phyloP scores from a whole-genome alignment of 495 filamentous ascomycete genomes.

The Podospora australis region DNA sequence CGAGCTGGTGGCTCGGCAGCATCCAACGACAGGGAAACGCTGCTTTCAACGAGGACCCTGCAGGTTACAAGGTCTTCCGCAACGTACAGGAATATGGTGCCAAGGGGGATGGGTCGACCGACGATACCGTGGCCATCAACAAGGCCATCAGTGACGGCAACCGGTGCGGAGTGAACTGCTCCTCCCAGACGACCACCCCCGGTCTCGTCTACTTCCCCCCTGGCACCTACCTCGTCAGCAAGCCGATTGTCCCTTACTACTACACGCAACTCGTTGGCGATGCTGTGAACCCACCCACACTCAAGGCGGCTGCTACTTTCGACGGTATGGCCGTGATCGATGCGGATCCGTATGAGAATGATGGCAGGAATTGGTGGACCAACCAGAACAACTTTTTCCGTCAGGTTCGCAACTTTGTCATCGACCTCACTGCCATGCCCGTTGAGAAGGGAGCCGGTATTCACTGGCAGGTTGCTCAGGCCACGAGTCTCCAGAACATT shows the following conservation, averaged over 20 bases:
- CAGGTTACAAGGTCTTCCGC: slow-evolving; percentile 67
- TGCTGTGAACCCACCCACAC: slow-evolving; percentile 56
- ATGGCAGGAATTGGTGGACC: slow-evolving; percentile 59
- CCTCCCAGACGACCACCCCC: slow-evolving; percentile 71
- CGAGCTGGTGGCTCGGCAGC: slow-evolving; percentile 65
- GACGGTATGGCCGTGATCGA: slow-evolving; percentile 86
- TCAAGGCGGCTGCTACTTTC: slow-evolving; percentile 71
- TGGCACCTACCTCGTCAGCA: slow-evolving; percentile 66
- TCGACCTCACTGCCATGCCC: slow-evolving; percentile 74
- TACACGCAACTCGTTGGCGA: slow-evolving; percentile 81
- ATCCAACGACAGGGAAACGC: slow-evolving; percentile 65
- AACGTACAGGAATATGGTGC: slow-evolving; percentile 71
- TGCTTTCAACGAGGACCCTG: slow-evolving; percentile 48
- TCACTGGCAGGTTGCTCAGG: slow-evolving; percentile 97
- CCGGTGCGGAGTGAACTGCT: slow-evolving; percentile 72
- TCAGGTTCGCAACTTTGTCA: slow-evolving; percentile 86
- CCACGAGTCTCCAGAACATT: slow-evolving; percentile 86
- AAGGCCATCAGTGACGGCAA: slow-evolving; percentile 66
- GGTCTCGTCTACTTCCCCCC: slow-evolving; percentile 77
- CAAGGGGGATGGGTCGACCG: slow-evolving; percentile 65
- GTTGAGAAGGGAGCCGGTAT: slow-evolving; percentile 65
- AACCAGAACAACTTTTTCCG: slow-evolving; percentile 99
- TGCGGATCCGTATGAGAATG: slow-evolving; percentile 69
- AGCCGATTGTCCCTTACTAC: slow-evolving; percentile 65
- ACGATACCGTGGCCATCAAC: slow-evolving; percentile 90